Evolutionary conservation across 306 rosid genomes (phyloP).

Genomic region (Biancaea sappan): DNA sequence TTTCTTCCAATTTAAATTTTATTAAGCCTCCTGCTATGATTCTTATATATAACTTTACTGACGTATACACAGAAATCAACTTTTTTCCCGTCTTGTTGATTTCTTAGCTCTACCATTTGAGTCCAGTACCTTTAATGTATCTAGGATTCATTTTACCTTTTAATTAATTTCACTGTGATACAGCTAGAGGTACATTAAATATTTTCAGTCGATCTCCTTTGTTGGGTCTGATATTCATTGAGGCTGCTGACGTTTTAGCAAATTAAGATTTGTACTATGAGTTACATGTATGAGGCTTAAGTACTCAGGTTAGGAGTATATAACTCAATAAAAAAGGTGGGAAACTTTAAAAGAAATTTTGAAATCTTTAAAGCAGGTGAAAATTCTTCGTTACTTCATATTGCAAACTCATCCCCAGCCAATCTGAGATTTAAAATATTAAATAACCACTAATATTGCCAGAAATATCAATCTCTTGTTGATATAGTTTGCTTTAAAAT

Average conservation of each 20-base stretch:
- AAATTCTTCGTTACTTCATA: background rate
- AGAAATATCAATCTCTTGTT: background rate
- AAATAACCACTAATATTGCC: background rate
- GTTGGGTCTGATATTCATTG: background rate
- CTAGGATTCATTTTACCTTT: background rate
- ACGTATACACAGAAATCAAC: background rate
- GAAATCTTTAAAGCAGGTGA: background rate
- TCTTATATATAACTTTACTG: background rate
- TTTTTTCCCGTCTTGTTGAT: slow-evolving; percentile 11
- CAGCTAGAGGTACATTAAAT: background rate
- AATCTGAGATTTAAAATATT: background rate
- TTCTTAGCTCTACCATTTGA: background rate
- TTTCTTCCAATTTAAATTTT: slow-evolving; percentile 18
- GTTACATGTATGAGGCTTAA: background rate
- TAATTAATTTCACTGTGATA: background rate
- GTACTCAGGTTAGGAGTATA: background rate
- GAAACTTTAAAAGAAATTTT: background rate
- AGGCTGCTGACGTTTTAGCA: background rate
- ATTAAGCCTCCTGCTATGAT: background rate
- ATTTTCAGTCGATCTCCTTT: background rate
- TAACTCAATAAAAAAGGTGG: background rate
- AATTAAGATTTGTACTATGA: background rate
- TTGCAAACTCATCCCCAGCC: background rate
- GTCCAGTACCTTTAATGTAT: background rate
- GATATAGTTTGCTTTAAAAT: background rate